phyloP scores from a whole-genome alignment of 345 rosid species.

The Melaleuca quinquenervia region DNA sequence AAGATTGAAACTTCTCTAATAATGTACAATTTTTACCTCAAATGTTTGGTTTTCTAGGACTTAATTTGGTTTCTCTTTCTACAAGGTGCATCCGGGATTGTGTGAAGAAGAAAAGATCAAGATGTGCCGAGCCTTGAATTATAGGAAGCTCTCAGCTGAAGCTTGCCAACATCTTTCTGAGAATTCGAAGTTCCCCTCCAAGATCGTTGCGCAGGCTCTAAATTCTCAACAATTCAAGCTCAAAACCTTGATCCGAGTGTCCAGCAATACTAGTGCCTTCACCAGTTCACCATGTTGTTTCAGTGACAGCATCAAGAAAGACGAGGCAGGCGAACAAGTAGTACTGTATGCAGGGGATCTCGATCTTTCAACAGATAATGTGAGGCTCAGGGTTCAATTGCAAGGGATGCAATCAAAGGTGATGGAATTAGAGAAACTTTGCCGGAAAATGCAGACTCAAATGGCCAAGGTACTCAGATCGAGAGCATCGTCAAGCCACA shows the following conservation, averaged over 20 bases:
- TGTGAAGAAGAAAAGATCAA: slow-evolving; percentile 61
- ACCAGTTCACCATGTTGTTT: slow-evolving; percentile 13
- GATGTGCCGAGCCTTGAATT: slow-evolving; percentile 42
- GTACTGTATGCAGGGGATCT: slow-evolving; percentile 40
- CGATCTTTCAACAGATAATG: slow-evolving; percentile 26
- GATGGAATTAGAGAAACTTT: slow-evolving; percentile 73
- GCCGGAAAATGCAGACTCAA: slow-evolving; percentile 72
- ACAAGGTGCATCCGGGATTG: slow-evolving; percentile 66
- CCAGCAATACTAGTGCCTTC: background rate
- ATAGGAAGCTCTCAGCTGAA: slow-evolving; percentile 57
- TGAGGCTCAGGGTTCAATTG: slow-evolving; percentile 46
- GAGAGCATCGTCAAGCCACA: slow-evolving; percentile 24
- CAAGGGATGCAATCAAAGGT: slow-evolving; percentile 86
- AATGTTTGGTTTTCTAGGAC: background rate
- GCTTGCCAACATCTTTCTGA: slow-evolving; percentile 45
- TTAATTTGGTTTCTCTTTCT: background rate
- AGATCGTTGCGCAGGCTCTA: slow-evolving; percentile 23
- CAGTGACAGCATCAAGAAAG: slow-evolving; percentile 5
- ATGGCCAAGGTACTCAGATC: slow-evolving; percentile 68
- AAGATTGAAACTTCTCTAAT: background rate
- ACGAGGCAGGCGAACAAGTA: slow-evolving; percentile 15
- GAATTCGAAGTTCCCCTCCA: slow-evolving; percentile 55
- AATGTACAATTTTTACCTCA: background rate
- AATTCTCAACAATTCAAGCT: slow-evolving; percentile 33
- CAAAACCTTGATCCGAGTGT: slow-evolving; percentile 26